phyloP scores from a whole-genome alignment of 2,329 filamentous ascomycete genomes.

The Colletotrichum tofieldiae region DNA sequence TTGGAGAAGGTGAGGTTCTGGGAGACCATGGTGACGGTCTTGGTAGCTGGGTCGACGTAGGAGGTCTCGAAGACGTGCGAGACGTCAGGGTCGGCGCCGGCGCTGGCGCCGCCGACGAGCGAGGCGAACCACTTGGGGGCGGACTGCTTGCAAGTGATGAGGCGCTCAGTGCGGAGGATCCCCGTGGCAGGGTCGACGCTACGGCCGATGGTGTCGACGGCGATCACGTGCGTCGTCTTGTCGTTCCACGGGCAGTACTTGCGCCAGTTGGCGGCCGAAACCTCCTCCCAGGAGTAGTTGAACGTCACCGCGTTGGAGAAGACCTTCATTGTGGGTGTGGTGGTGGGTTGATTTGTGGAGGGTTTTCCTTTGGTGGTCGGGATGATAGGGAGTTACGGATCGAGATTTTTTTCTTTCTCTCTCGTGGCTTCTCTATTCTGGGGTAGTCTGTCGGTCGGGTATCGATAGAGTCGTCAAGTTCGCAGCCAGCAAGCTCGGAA shows the following conservation, averaged over 20 bases:
- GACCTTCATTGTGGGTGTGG: slow-evolving; percentile 82
- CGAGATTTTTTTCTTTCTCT: neutral
- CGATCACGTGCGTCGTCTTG: slow-evolving; percentile 96
- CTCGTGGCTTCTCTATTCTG: neutral
- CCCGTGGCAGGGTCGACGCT: slow-evolving; percentile 69
- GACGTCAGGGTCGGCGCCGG: slow-evolving; percentile 71
- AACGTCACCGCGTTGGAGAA: slow-evolving; percentile 93
- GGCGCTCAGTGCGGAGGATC: slow-evolving; percentile 73
- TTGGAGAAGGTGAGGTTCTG: slow-evolving; percentile 96
- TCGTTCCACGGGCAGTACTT: slow-evolving; percentile 99
- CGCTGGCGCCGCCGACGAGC: slow-evolving; percentile 78
- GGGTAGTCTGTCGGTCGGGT: neutral
- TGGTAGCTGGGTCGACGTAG: slow-evolving; percentile 87
- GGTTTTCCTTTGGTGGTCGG: neutral
- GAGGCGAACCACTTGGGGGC: slow-evolving; percentile 86
- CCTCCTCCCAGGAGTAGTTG: slow-evolving; percentile 98
- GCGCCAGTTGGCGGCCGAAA: slow-evolving; percentile 96
- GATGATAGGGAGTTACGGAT: neutral
- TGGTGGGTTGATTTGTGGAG: slow-evolving; percentile 36
- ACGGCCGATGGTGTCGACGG: slow-evolving; percentile 92
- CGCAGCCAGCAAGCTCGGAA: slow-evolving; percentile 1
- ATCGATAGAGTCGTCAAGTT: slow-evolving; percentile 20
- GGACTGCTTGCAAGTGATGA: slow-evolving; percentile 74
- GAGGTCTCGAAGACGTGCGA: slow-evolving; percentile 95
- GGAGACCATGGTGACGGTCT: slow-evolving; percentile 96